Base-by-base conservation (phyloP, 2,329 filamentous ascomycete species). In the Aspergillus oerlinghausenensis region DNA sequence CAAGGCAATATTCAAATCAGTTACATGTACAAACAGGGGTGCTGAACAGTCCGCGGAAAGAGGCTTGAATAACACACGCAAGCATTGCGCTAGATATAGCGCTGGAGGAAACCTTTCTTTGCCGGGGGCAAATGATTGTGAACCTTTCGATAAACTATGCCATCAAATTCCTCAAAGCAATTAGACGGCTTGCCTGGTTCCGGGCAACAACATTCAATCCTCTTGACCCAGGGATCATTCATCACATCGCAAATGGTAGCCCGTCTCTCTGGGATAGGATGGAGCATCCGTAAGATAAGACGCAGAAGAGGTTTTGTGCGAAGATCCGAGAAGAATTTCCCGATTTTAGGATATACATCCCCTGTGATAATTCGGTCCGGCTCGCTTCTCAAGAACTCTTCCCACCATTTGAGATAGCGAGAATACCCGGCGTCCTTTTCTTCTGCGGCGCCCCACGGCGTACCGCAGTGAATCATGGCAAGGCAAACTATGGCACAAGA, bases 401-500 rank as follows among this genome's bases (percentile, higher is more conserved):
- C 78, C 88, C 89, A 95, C 11, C 84, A 87, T 35, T 77, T 73
- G 52, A 85, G 78, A 59, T 91, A 84, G 38, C 81, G 77, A 52
- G 83, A 80, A 75, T 90, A 94, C 62, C 84, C 81, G n/a, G 70
- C 68, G 59, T 82, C 78, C 55, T 69, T 81, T 73, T 71, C 59
- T 56, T 84, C 83, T 1, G 90, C 89, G 60, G 84, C 84, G 51
- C 83, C 79, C 92, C 91, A 96, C 7, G 92, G 83, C 49, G 84
- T 86, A 23, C 85, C 89, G 47, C 84, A 83, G 66, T 88, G 89
- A 42, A 84, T 84, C 61, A 96, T 83, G 60, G 88, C 87, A 57
- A 96, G 77, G 81, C 90, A 93, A 62, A 94, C 88, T 56, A 96
- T 87, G 25, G 87, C 92, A 51, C 88, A 88, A 54, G 88, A 88